A percentile compares a stretch with the other conserved stretches of the same genome.
These are phyloP conservation scores for Xylariaceae sp. DNA, from an alignment of 2,329 filamentous ascomycete genomes.

Conservation along the genomic window DNA sequence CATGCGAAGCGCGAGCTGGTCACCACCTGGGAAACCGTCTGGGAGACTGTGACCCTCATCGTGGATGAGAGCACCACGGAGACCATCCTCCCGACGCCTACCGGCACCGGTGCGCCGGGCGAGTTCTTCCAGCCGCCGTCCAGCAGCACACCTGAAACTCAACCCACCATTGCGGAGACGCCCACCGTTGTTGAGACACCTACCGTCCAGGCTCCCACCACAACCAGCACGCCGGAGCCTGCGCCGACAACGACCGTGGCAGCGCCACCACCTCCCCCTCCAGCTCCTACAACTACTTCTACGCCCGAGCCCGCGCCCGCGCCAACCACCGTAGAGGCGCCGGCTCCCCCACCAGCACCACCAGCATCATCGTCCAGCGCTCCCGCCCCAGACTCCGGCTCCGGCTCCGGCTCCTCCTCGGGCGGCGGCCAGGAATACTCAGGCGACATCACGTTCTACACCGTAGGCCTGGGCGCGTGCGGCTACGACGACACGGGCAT, in stretches of 20 bases:
- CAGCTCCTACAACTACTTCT: constrained; percentile 21
- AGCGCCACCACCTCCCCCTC: constrained; percentile 5
- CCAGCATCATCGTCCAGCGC: constrained; percentile 24
- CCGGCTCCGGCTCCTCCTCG: constrained; percentile 40
- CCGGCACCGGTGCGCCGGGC: constrained; percentile 29
- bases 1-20: constrained; percentile 51
- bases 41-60: constrained; percentile 59
- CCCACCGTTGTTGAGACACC: constrained; percentile 25
- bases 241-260: constrained; percentile 25
- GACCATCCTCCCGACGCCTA: constrained; percentile 45
- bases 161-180: too few relatives aligned
- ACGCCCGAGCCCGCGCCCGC: constrained; percentile 5
- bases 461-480: constrained; percentile 71
- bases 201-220: constrained; percentile 15
- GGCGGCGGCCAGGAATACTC: constrained; percentile 43
- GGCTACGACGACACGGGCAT: constrained; percentile 65
- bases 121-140: constrained; percentile 44
- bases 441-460: constrained; percentile 79
- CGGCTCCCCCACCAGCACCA: constrained; percentile 15
- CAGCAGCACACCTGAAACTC: constrained; percentile 27
- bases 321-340: neutral
- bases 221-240: constrained; percentile 14
- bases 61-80: constrained; percentile 57
- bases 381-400: constrained; percentile 34
- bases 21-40: constrained; percentile 53